Percentiles rank a stretch among this genome's conserved stretches.
phyloP scores from a whole-genome alignment of 352 stramenopile genomes.

The Phytophthora podocarpi region DNA sequence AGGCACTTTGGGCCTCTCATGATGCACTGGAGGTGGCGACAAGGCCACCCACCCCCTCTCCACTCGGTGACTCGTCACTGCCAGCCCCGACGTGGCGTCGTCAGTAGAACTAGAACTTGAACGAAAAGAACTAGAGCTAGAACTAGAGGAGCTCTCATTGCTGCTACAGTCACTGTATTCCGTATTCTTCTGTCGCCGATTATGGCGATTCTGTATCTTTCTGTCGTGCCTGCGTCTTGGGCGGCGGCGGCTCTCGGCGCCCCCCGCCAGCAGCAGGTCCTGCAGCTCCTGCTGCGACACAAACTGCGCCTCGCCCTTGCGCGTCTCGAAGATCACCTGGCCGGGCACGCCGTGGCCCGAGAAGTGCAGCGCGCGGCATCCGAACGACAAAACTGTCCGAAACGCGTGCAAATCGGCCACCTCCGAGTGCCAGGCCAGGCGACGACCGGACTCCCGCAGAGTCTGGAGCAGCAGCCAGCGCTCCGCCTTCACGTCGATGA shows the following conservation, averaged over 20 bases:
- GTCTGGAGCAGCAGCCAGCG: conserved; percentile 77
- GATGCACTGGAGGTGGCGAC: conserved; percentile 29
- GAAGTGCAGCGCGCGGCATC: conserved; percentile 80
- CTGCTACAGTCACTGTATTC: conserved; percentile 14
- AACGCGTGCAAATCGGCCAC: conserved; percentile 84
- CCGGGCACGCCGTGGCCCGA: conserved; percentile 74
- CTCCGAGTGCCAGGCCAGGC: conserved; percentile 78
- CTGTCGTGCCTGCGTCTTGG: conserved; percentile 7
- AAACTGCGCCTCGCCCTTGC: conserved; percentile 83
- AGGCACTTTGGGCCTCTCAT: conserved; percentile 47
- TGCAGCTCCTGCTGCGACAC: conserved; percentile 81
- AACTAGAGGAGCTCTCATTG: conserved; percentile 10
- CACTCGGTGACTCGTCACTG: conserved; percentile 45
- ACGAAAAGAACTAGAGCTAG: too few species aligned
- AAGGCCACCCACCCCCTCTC: conserved; percentile 48
- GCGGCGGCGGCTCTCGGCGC: conserved; percentile 37
- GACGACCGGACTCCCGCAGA: conserved; percentile 64
- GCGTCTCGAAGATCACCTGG: conserved; percentile 85
- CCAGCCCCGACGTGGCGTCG: conserved; percentile 17
- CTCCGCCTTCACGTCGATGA: conserved; percentile 85
- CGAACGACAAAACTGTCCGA: conserved; percentile 79
- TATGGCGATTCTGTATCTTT: conserved; percentile 7
- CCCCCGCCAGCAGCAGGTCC: conserved; percentile 73
- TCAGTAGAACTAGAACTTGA: too few species aligned
- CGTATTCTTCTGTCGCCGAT: conserved; percentile 1